Percentiles rank a stretch among this genome's conserved stretches.
phyloP scores from a whole-genome alignment of 148 eudicot genomes.

The Silene conica region DNA sequence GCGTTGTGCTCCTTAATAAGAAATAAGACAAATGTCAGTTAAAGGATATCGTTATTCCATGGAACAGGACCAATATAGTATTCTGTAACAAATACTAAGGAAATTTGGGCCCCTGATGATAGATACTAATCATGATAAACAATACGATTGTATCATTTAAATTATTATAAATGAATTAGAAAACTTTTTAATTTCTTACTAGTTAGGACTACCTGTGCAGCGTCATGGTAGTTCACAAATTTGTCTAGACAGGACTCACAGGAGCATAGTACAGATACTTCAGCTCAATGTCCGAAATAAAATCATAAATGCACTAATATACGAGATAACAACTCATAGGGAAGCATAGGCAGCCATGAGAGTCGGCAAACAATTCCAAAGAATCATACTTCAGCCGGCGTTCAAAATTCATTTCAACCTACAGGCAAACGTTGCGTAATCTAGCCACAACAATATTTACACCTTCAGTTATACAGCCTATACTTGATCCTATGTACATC shows the following conservation, averaged over 20 bases:
- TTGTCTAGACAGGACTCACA: background rate
- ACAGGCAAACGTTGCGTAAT: background rate
- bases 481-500: background rate
- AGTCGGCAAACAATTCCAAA: background rate
- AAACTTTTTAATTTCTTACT: too few relatives aligned
- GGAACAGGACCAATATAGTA: background rate
- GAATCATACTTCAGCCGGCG: background rate
- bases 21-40: background rate
- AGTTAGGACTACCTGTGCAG: background rate
- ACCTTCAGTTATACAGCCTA: too few relatives aligned
- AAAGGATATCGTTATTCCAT: background rate
- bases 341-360: background rate
- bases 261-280: background rate
- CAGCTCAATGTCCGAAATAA: background rate
- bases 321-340: background rate
- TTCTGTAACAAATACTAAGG: background rate
- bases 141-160: too few relatives aligned
- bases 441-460: background rate
- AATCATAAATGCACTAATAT: background rate
- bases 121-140: background rate
- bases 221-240: background rate
- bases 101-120: too few relatives aligned
- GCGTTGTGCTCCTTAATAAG: constrained; percentile 28
- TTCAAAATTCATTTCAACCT: background rate
- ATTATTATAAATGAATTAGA: too few relatives aligned